Percentiles rank a stretch among this genome's conserved stretches.
Evolutionary conservation across 2,329 filamentous ascomycete species (phyloP).

Genomic region (Aspergillus unguis): DNA sequence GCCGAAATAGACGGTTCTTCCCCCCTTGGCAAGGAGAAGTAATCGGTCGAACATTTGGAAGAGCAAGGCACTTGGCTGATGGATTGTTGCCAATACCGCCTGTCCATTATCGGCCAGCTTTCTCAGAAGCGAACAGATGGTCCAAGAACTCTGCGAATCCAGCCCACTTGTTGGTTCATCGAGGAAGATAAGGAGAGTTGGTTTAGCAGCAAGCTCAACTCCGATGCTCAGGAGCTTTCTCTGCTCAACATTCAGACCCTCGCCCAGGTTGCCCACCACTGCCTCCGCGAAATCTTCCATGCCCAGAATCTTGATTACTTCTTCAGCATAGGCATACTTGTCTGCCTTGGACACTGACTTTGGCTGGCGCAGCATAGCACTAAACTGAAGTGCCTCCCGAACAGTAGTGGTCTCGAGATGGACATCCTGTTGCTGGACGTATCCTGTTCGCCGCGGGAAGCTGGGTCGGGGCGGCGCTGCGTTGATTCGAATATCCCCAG

Average conservation of each 20-base stretch:
- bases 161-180: conserved; percentile 66
- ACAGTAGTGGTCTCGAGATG: conserved; percentile 81
- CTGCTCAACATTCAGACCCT: conserved; percentile 66
- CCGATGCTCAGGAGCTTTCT: conserved; percentile 81
- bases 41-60: conserved; percentile 77
- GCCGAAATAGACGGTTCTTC: conserved; percentile 66
- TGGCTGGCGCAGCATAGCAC: conserved; percentile 80
- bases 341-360: conserved; percentile 41
- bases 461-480: conserved; percentile 69
- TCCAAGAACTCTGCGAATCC: conserved; percentile 89
- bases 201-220: conserved; percentile 89
- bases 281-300: conserved; percentile 83
- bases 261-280: conserved; percentile 84
- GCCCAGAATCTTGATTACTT: neutral
- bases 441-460: conserved; percentile 82
- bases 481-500: conserved; percentile 78
- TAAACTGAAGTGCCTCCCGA: conserved; percentile 81
- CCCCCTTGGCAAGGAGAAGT: conserved; percentile 59
- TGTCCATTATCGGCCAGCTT: conserved; percentile 85
- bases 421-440: conserved; percentile 83
- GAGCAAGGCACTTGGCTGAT: conserved; percentile 88
- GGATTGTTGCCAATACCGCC: conserved; percentile 93
- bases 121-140: conserved; percentile 79
- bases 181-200: conserved; percentile 80
- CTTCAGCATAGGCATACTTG: neutral